phyloP scores from a whole-genome alignment of 495 filamentous ascomycete species.

The Tuber calosporum region DNA sequence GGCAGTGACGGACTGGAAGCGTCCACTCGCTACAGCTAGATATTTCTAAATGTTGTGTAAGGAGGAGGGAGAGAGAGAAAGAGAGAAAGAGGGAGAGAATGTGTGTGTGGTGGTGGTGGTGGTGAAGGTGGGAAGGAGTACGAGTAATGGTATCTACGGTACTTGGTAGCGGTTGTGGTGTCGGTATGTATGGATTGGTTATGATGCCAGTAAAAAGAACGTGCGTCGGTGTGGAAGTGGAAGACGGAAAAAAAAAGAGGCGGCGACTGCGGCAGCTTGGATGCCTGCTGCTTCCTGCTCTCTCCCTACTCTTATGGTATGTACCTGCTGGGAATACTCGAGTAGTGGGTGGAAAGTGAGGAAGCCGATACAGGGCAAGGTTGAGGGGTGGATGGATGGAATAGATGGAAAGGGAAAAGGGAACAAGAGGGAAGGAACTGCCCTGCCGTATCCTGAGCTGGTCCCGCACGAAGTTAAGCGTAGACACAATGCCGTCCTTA shows the following conservation, averaged over 20 bases:
- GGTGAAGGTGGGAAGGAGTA: no score
- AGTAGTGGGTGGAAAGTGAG: conserved; percentile 18
- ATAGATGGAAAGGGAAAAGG: conserved; percentile 23
- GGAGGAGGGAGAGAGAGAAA: neutral
- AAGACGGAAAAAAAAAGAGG: conserved; percentile 19
- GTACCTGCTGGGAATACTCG: neutral
- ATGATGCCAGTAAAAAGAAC: neutral
- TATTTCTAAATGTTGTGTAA: neutral
- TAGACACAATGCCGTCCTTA: neutral
- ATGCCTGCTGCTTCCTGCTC: neutral
- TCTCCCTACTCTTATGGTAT: neutral
- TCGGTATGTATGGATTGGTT: neutral
- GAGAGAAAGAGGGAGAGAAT: neutral
- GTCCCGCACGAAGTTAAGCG: neutral
- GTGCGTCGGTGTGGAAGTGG: neutral
- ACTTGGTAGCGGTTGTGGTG: neutral
- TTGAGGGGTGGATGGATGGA: conserved; percentile 19
- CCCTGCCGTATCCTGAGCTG: neutral
- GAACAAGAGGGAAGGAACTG: conserved; percentile 7
- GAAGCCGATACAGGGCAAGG: conserved; percentile 28
- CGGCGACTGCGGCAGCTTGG: conserved; percentile 25
- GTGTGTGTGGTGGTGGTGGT: neutral
- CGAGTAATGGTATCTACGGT: neutral
- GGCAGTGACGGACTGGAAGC: neutral
- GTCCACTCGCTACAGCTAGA: neutral